Base-by-base conservation (phyloP, 129 eudicot species). In the Artemisia annua region DNA sequence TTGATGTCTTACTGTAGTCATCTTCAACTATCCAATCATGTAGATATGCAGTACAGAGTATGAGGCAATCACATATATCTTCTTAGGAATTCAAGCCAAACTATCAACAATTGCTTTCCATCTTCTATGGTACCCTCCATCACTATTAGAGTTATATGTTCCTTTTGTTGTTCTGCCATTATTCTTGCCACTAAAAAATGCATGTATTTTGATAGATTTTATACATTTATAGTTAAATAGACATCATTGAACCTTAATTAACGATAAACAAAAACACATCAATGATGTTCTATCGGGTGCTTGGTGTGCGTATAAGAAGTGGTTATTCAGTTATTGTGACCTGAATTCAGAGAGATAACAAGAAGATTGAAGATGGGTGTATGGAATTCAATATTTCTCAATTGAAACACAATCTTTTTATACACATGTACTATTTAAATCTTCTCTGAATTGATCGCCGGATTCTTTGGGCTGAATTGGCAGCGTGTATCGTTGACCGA, bases 401-500 rank as follows among this genome's bases (percentile, higher is more conserved):
- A 20, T 20, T 20, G 22, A 20, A 20, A 20, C 22, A 20, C 22
- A 20, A 20, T 20, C 22, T 20, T 20, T 20, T 20, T 20, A 20
- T 20, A 0, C 22, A 20, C 22, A 20, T 20, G 22, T 20, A 20
- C 7, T 32, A 32, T 4, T 32, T 0, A 24, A 11, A 11, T 5
- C 14, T 39, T 35, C 19, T 74, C 16, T 54, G 12, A 54, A 53
- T 15, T 67, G 14, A 16, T 43, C 39, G n/a, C 50, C 10, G 22
- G 98, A 97, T 94, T 58, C 88, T 94, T 20, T 94, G 98, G 97
- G 91, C 97, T 46, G 96, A 84, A 85, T 18, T 94, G 98, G 98
- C 96, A 94, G 76, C 93, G 96, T 76, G 96, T 94, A 69, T 90
- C 98, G 24, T 83, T 90, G 83, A 94, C 93, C 1, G 97, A 94